A percentile compares a stretch with the other conserved stretches of the same genome.
phyloP scores from a whole-genome alignment of 306 rosid genomes.

The Cotoneaster glaucophyllus region DNA sequence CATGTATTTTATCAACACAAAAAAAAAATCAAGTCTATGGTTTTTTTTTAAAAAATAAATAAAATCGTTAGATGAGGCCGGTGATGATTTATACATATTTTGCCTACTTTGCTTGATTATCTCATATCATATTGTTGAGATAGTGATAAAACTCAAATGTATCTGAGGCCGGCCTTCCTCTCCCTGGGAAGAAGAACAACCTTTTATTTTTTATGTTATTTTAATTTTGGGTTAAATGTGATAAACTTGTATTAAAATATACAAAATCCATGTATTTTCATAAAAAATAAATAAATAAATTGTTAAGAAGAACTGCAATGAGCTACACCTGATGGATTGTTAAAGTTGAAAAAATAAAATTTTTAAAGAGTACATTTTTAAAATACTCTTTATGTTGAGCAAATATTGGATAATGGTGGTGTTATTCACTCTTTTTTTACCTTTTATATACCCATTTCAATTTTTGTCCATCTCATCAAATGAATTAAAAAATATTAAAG shows the following conservation, averaged over 20 bases:
- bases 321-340: too few species aligned
- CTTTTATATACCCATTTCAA: too few species aligned
- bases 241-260: too few species aligned
- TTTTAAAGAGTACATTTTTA: too few species aligned
- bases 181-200: neutral
- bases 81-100: neutral
- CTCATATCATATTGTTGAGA: neutral
- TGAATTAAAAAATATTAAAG: too few species aligned
- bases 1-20: neutral
- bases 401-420: too few species aligned
- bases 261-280: too few species aligned
- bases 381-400: too few species aligned
- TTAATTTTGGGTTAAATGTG: neutral
- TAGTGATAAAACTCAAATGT: neutral
- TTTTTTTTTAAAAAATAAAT: neutral
- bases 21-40: neutral
- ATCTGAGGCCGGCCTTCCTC: neutral
- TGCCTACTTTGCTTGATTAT: neutral
- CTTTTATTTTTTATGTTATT: neutral
- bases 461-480: rapidly evolving
- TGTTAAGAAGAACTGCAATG: too few species aligned
- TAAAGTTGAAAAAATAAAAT: too few species aligned
- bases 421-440: too few species aligned
- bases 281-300: too few species aligned
- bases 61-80: neutral